Evolutionary conservation across 768 basidiomycete genomes (phyloP).

Genomic region (Coprinopsis strossmayeri): DNA sequence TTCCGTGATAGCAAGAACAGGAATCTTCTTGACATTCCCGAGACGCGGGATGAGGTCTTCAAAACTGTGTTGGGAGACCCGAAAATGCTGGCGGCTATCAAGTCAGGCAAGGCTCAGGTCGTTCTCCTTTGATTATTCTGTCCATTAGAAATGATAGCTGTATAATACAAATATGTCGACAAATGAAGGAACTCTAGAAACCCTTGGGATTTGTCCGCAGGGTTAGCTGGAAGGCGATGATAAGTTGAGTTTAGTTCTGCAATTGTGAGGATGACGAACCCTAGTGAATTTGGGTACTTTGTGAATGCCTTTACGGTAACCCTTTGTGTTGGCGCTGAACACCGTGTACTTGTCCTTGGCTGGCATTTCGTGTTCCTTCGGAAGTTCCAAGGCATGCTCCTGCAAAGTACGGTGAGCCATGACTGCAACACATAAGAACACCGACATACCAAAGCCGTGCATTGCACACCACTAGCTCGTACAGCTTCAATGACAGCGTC

Average conservation of each 20-base stretch:
- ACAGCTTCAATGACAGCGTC: slow-evolving; percentile 92
- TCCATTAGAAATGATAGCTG: slow-evolving; percentile 12
- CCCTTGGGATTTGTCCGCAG: slow-evolving; percentile 85
- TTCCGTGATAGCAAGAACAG: slow-evolving; percentile 73
- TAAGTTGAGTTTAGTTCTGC: neutral
- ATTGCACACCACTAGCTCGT: slow-evolving; percentile 72
- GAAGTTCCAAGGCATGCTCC: slow-evolving; percentile 73
- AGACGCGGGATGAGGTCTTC: slow-evolving; percentile 79
- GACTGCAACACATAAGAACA: too few relatives aligned
- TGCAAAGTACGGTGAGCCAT: too few relatives aligned
- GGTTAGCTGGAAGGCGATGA: slow-evolving; percentile 52
- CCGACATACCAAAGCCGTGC: slow-evolving; percentile 64
- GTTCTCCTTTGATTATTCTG: slow-evolving; percentile 56
- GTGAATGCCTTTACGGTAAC: slow-evolving; percentile 93
- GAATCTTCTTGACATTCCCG: slow-evolving; percentile 72
- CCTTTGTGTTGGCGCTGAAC: slow-evolving; percentile 59
- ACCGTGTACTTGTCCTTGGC: slow-evolving; percentile 94
- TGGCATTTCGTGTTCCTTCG: slow-evolving; percentile 91
- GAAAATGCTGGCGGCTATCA: slow-evolving; percentile 54
- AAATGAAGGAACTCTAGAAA: slow-evolving; percentile 48
- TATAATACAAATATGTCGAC: slow-evolving; percentile 16
- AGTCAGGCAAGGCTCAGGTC: slow-evolving; percentile 69
- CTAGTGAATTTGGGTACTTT: slow-evolving; percentile 97
- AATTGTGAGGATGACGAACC: slow-evolving; percentile 37
- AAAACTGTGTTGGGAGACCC: slow-evolving; percentile 61